Base-by-base conservation (phyloP, 1,284 basidiomycete species). In the Ceratobasidium sp. region DNA sequence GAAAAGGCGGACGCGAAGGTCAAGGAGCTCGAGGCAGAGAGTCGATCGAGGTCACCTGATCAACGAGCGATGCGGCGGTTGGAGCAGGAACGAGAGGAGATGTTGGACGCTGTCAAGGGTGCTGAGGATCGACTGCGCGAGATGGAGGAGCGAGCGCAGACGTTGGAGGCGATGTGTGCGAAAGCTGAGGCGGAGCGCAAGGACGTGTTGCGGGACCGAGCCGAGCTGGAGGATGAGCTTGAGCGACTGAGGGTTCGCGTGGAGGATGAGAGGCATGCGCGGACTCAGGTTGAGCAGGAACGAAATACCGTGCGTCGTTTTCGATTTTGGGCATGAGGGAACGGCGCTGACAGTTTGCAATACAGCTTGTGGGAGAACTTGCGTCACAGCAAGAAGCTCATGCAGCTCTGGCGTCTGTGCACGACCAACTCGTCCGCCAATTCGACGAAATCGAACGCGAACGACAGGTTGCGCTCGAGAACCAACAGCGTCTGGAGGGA, bases 211-310 rank as follows among this genome's bases (percentile, higher is more conserved):
- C 23, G 32, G 21, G 69, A 71, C 57, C 41, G 69, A 34, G 69
- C 57, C 30, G 69, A 71, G 57, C 16, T 71, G 10, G 69, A 71
- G 46, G 57, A 71, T 16, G 69, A 71, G 30, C 30, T 71, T n/a
- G 69, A 71, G 46, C 41, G 46, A n/a, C 9, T 71, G 32, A 46
- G 69, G 57, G 69, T 50, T 4, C 41, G 60, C 32, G 21, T 41
- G n/a, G 69, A 71, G 43, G 69, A 71, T 43, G 45, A 12, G n/a
- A 36, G 14, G 45, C 69, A 71, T 39, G 67, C 23, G 28, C 16
- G 67, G 43, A n/a, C 18, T 23, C 26, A 48, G n/a, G 10, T 60
- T 36, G 69, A 71, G 28, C 69, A 71, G 34, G 57, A 71, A 32
- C 28, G 69, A 8, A 41, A 71, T 30, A 30, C 45, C 3, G 69